Base-by-base conservation (phyloP, 768 basidiomycete species). In the Lentinula guzmanii region DNA sequence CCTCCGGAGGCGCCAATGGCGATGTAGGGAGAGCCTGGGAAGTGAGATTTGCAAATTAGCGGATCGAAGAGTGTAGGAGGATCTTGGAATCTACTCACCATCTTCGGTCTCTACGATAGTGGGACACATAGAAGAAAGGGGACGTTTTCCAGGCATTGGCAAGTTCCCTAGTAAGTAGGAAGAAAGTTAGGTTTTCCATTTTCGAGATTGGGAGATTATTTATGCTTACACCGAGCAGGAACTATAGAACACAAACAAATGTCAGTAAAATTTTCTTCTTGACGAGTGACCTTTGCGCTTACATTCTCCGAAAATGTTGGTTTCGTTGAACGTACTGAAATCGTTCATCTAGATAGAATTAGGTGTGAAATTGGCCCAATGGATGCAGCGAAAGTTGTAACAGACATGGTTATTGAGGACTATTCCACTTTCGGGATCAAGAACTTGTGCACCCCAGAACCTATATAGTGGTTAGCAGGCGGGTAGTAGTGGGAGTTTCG, bases 221-320 rank as follows among this genome's bases (percentile, higher is more conserved):
- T 24, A 5, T 10, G 21, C 6, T 24, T 24, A 48, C 46, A 48
- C n/a, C 46, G 18, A 9, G 46, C 46, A 48, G 46, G 46, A 3
- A 48, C 46, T 48, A 6, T 8, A 48, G 21, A 24, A 13, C 13
- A 39, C 13, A 8, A 39, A 28, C 28, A 39, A 39, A 13, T 8
- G 37, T 39, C 37, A 39, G n/a, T 5, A 8, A 18, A n/a, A 4
- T 24, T n/a, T 15, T 21, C 52, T 35, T 58, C 13, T 28, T 13
- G 37, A 39, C 13, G 13, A 39, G 0, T 8, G 70, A 89, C 90
- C 92, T 5, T 90, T 90, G 15, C 89, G 91, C 15, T 93, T 88
- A 74, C 76, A 85, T 52, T 95, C 74, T 0, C 91, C 94, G 68
- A 93, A 95, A 2, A 78, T 84, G 66, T 97, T 96, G 5, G 92